Evolutionary conservation across 2,329 filamentous ascomycete species (phyloP).

Genomic region (Boeremia lycopersici): DNA sequence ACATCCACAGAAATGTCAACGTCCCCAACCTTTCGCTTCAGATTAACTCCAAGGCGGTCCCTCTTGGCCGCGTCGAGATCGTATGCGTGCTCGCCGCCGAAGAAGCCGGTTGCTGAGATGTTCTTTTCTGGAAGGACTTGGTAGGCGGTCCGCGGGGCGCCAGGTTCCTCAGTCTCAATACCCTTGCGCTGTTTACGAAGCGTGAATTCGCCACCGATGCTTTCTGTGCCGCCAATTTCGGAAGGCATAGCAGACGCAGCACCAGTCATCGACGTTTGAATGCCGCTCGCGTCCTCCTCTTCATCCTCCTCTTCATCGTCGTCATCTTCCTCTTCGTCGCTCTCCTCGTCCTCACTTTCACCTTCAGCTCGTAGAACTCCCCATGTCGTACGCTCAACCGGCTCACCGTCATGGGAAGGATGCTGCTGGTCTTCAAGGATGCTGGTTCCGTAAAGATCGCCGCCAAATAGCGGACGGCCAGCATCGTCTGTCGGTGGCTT

Average conservation of each 20-base stretch:
- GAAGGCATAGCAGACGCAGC: conserved; percentile 80
- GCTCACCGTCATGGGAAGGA: conserved; percentile 65
- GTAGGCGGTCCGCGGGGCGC: conserved; percentile 75
- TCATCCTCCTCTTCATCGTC: conserved; percentile 74
- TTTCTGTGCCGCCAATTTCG: conserved; percentile 77
- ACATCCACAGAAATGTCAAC: conserved; percentile 91
- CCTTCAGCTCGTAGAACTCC: conserved; percentile 84
- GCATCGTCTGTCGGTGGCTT: conserved; percentile 95
- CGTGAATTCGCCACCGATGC: conserved; percentile 84
- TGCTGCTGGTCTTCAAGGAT: conserved; percentile 66
- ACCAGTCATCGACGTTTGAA: conserved; percentile 71
- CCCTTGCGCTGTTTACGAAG: conserved; percentile 81
- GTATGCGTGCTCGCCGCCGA: conserved; percentile 92
- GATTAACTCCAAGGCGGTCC: conserved; percentile 74
- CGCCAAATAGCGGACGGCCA: conserved; percentile 88
- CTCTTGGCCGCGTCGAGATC: conserved; percentile 69
- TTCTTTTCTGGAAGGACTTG: conserved; percentile 89
- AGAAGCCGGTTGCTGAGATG: conserved; percentile 87
- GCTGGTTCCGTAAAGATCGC: conserved; percentile 87
- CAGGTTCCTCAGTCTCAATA: conserved; percentile 84
- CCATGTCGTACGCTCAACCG: conserved; percentile 87
- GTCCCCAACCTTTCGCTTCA: conserved; percentile 91
- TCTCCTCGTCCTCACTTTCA: conserved; percentile 71
- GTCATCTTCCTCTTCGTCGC: conserved; percentile 63
- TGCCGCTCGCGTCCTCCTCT: conserved; percentile 62